phyloP scores from a whole-genome alignment of 2,329 filamentous ascomycete species.

The Peltaster fructicola region DNA sequence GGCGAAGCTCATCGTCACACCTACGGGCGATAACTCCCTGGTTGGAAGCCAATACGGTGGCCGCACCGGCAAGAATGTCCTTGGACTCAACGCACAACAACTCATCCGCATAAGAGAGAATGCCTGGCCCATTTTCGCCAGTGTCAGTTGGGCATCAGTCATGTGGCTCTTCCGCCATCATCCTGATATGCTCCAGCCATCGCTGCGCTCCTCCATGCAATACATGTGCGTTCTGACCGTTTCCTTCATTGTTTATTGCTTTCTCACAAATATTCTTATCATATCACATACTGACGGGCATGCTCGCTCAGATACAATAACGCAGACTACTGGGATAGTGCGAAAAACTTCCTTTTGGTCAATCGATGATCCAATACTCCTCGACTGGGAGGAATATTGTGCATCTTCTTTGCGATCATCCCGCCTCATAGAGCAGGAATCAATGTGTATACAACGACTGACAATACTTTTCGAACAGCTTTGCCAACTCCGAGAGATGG shows the following conservation, averaged over 20 bases:
- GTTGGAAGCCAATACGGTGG: slow-evolving; percentile 21
- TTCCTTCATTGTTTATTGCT: slow-evolving; percentile 3
- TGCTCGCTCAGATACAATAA: slow-evolving; percentile 43
- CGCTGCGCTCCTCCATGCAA: slow-evolving; percentile 84
- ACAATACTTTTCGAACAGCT: slow-evolving; percentile 7
- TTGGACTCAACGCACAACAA: slow-evolving; percentile 23
- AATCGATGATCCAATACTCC: slow-evolving; percentile 35
- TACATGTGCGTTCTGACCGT: slow-evolving; percentile 59
- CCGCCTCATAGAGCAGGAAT: not conserved
- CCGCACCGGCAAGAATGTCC: slow-evolving; percentile 23
- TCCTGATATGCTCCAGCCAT: slow-evolving; percentile 78
- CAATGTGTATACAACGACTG: slow-evolving; percentile 2
- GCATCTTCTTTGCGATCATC: slow-evolving; percentile 1
- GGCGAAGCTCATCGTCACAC: slow-evolving; percentile 49
- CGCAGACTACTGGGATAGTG: slow-evolving; percentile 73
- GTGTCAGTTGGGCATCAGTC: slow-evolving; percentile 75
- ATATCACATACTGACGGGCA: not conserved
- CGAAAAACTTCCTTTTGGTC: slow-evolving; percentile 71
- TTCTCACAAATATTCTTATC: slow-evolving; percentile 4
- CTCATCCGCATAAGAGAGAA: slow-evolving; percentile 34
- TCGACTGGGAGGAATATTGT: slow-evolving; percentile 2
- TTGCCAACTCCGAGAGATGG: slow-evolving; percentile 13
- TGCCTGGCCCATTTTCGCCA: slow-evolving; percentile 86
- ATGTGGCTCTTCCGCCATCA: slow-evolving; percentile 94
- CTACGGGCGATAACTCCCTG: slow-evolving; percentile 19